Evolutionary conservation across 75 land plant genomes (phyloP), one percentile per base, ranked within the genome.

Genomic region (Pinus taeda): DNA sequence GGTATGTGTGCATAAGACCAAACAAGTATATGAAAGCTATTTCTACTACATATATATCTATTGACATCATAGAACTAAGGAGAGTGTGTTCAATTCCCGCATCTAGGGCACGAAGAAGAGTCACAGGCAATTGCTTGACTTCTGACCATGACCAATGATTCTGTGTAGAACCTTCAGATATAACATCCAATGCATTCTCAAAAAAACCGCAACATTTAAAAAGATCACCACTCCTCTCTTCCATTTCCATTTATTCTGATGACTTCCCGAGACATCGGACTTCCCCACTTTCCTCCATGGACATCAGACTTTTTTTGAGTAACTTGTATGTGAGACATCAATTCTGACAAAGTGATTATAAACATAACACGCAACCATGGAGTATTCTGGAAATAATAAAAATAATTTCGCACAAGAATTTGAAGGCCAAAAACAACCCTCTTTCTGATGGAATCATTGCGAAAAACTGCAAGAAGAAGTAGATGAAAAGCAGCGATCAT

Each of bases 51-150:
- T 42, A 42, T 42, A 4, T 42, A 3, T 6, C 45, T 42, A 42
- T 42, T 42, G 45, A 42, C 4, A 42, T 42, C 45, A 42, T 42
- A 42, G 6, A 42, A 42, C 15, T 97, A 90, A 96, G 74, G 57
- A 96, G 89, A 49, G 99, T 93, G 82, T 97, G 95, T 76, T 97
- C 95, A n/a, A 86, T 77, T 80, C 93, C 92, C 20, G 95, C 99
- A 88, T 97, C 95, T 75, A 97, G 93, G 21, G 99, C 98, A 21
- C 81, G 78, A 39, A 97, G 80, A 60, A 97, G 87, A 80, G 92
- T 86, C 22, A 80, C 79, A 24, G 98, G 89, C 14, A 97, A 78
- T 64, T 85, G 75, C 55, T 85, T 77, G 57, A 97, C 86, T 74
- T 88, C 95, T 37, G 85, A 73, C 99, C 99, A 97, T 49, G 90